Conservation (phyloP, 306 rosid genomes). For the Geum urbanum region DNA sequence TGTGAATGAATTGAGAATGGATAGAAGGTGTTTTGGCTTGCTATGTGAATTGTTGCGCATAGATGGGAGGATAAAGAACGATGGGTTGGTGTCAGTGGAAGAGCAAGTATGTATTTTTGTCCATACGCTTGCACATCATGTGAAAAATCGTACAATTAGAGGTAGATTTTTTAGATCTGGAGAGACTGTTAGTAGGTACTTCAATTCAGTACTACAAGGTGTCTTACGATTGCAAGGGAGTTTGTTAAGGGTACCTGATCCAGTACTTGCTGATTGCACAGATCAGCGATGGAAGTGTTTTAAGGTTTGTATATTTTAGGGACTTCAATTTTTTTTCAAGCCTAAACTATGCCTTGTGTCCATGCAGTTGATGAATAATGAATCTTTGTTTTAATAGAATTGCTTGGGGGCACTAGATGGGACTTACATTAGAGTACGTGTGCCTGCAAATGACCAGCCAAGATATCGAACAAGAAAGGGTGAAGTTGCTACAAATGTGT, state of each 20-base stretch:
- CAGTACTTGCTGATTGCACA: background rate
- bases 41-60: background rate
- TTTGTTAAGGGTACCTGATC: background rate
- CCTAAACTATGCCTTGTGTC: background rate
- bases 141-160: background rate
- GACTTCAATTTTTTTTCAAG: background rate
- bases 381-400: background rate
- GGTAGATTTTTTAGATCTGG: background rate
- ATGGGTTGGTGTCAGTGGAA: background rate
- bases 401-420: slow-evolving; percentile 4
- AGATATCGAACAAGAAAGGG: background rate
- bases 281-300: background rate
- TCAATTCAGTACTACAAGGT: background rate
- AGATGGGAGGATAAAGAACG: background rate
- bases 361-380: background rate
- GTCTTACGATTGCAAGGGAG: background rate
- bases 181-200: background rate
- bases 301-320: background rate
- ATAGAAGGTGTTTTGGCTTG: background rate
- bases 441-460: background rate
- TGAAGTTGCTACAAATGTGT: slow-evolving; percentile 4
- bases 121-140: slow-evolving; percentile 3
- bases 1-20: background rate
- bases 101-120: background rate
- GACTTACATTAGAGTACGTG: background rate